Percentiles rank a stretch among this genome's conserved stretches.
phyloP scores from a whole-genome alignment of 2,329 filamentous ascomycete species.

The Trichoderma endophyticum region DNA sequence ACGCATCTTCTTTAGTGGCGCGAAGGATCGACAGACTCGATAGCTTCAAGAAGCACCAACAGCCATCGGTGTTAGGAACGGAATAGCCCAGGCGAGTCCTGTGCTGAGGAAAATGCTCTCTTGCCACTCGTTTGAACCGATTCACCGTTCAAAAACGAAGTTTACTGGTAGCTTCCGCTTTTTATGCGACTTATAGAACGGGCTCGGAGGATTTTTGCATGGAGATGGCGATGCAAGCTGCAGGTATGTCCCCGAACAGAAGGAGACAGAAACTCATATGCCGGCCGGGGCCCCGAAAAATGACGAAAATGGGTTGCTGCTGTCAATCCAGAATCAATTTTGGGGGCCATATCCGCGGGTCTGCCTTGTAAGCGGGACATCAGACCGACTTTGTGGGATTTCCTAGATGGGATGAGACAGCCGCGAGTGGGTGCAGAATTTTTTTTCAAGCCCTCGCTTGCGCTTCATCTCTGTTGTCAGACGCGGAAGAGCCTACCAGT shows the following conservation, averaged over 20 bases:
- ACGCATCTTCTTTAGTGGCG: background rate
- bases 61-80: background rate
- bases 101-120: background rate
- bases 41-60: background rate
- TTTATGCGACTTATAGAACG: background rate
- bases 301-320: background rate
- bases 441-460: background rate
- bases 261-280: background rate
- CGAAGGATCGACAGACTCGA: background rate
- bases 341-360: background rate
- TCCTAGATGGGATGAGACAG: background rate
- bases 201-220: background rate
- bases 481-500: background rate
- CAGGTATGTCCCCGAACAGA: background rate
- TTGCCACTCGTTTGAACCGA: background rate
- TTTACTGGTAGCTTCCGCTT: background rate
- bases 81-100: background rate
- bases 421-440: background rate
- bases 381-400: slow-evolving; percentile 8
- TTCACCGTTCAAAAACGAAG: background rate
- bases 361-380: background rate
- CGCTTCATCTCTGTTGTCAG: background rate
- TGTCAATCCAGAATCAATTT: background rate
- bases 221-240: background rate
- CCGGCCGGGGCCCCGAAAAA: background rate